phyloP scores from a whole-genome alignment of 345 rosid genomes.

The Chamaenerion angustifolium region DNA sequence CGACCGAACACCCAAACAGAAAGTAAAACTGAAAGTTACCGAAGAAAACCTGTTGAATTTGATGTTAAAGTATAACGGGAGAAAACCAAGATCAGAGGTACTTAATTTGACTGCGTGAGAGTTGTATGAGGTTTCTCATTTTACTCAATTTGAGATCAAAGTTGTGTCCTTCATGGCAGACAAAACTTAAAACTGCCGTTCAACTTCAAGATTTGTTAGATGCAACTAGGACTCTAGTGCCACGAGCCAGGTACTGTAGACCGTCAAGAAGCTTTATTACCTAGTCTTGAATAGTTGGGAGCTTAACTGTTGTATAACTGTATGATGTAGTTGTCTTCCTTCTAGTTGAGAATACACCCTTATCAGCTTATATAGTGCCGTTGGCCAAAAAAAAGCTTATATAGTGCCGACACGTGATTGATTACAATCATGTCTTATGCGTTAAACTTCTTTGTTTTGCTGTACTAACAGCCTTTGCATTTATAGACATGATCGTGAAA shows the following conservation, averaged over 20 bases:
- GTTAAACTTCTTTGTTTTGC: too few relatives aligned
- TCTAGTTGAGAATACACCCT: background rate
- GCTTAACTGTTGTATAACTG: background rate
- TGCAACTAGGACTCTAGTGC: slow-evolving; percentile 91
- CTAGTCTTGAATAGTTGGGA: background rate
- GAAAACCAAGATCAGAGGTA: slow-evolving; percentile 88
- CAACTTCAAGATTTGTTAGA: slow-evolving; percentile 96
- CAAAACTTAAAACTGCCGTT: slow-evolving; percentile 92
- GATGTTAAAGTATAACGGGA: slow-evolving; percentile 96
- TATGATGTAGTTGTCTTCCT: background rate
- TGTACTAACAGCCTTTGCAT: slow-evolving; percentile 11
- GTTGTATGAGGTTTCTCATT: slow-evolving; percentile 4
- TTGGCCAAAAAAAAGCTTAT: too few relatives aligned
- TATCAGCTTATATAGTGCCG: too few relatives aligned
- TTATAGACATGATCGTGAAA: slow-evolving; percentile 68
- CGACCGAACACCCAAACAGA: slow-evolving; percentile 99
- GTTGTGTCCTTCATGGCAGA: slow-evolving; percentile 32
- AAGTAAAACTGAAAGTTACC: slow-evolving; percentile 94
- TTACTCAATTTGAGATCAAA: slow-evolving; percentile 2
- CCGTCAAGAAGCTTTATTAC: background rate
- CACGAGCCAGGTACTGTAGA: slow-evolving; percentile 66
- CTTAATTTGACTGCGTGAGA: slow-evolving; percentile 6
- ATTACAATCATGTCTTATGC: too few relatives aligned
- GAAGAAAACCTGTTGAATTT: slow-evolving; percentile 90
- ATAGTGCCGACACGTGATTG: too few relatives aligned